These are phyloP conservation scores for Vitis cinerea DNA, from an alignment of 164 flowering plant genomes.

Conservation along the genomic window DNA sequence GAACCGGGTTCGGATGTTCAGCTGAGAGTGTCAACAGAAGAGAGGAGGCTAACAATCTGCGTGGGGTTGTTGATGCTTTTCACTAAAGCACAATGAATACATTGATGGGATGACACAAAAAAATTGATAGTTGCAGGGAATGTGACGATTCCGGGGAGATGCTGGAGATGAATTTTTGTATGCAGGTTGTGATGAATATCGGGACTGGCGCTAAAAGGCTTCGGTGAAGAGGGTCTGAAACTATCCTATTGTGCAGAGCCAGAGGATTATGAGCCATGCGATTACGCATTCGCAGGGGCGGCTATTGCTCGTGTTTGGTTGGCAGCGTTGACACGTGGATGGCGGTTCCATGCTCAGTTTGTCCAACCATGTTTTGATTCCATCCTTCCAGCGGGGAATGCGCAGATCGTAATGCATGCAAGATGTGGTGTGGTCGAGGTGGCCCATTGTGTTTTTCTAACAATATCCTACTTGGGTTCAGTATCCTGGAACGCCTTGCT, in stretches of 20 bases:
- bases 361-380: conserved; percentile 50
- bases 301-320: conserved; percentile 63
- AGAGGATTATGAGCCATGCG: conserved; percentile 62
- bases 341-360: conserved; percentile 72
- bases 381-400: conserved; percentile 75
- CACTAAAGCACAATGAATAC: too few species aligned
- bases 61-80: too few species aligned
- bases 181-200: conserved; percentile 43
- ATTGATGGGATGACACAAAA: conserved; percentile 32
- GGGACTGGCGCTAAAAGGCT: conserved; percentile 65
- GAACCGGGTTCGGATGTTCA: too few species aligned
- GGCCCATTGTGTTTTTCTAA: conserved; percentile 43
- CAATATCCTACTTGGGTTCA: conserved; percentile 41
- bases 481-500: conserved; percentile 54
- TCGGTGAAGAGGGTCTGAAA: conserved; percentile 70
- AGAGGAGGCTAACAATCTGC: too few species aligned
- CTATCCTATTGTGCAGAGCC: conserved; percentile 53
- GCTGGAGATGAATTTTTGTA: conserved; percentile 18
- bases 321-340: conserved; percentile 68
- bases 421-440: conserved; percentile 73
- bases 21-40: too few species aligned
- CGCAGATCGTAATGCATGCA: conserved; percentile 77
- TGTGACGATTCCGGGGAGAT: conserved; percentile 46
- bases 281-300: conserved; percentile 73
- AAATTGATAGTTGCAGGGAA: conserved; percentile 48